Conservation (phyloP, 129 eudicot genomes). For the Centaurea solstitialis region DNA sequence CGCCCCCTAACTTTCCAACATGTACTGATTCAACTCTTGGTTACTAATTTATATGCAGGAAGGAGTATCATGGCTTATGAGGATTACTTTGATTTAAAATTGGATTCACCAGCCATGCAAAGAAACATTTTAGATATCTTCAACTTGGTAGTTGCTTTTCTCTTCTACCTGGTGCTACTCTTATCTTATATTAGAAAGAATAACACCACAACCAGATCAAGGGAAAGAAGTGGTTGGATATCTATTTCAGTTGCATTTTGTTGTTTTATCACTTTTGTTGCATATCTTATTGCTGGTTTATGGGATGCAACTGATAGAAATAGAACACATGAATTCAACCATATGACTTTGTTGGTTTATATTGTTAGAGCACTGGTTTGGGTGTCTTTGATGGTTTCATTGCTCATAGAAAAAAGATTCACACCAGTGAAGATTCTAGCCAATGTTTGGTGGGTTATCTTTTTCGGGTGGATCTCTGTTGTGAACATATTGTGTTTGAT, state of each 20-base stretch:
- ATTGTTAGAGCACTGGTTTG: constrained; percentile 44
- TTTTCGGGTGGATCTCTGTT: constrained; percentile 30
- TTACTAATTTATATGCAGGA: constrained; percentile 37
- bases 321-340: background rate
- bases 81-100: constrained; percentile 20
- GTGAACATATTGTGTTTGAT: constrained; percentile 22
- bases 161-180: constrained; percentile 37
- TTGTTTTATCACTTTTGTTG: constrained; percentile 35
- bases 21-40: background rate
- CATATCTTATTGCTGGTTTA: constrained; percentile 37
- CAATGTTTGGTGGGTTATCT: constrained; percentile 46
- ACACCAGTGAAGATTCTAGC: constrained; percentile 33
- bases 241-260: constrained; percentile 29
- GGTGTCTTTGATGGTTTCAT: constrained; percentile 41
- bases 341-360: constrained; percentile 28
- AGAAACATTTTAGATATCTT: constrained; percentile 31
- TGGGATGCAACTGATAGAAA: constrained; percentile 21
- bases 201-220: constrained; percentile 7
- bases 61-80: constrained; percentile 18
- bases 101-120: constrained; percentile 27
- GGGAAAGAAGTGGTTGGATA: constrained; percentile 31
- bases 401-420: constrained; percentile 38
- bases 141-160: constrained; percentile 27
- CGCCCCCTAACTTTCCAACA: background rate
- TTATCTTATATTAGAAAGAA: constrained; percentile 10